Conservation (phyloP, 1,284 basidiomycete genomes). For the Ganoderma lucidum region DNA sequence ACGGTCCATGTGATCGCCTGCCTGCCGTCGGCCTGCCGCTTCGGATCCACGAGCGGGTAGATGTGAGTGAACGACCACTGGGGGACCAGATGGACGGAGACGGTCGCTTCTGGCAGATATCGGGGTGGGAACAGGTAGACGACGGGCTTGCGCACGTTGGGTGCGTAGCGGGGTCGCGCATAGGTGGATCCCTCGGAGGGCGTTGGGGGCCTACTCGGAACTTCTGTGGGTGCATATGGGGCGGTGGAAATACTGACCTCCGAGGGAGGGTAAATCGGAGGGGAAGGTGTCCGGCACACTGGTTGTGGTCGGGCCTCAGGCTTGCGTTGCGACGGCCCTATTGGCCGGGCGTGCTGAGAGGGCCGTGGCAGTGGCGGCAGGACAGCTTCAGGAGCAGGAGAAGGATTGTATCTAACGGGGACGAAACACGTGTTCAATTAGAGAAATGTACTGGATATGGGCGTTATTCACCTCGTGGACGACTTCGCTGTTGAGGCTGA, state of each 20-base stretch:
- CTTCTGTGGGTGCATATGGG: neutral
- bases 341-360: neutral
- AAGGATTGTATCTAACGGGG: neutral
- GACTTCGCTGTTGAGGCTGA: neutral
- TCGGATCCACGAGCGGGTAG: conserved; percentile 13
- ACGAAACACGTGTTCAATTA: too few species aligned
- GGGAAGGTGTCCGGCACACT: neutral
- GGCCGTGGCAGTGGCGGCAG: neutral
- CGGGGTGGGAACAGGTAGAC: conserved; percentile 16
- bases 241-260: neutral
- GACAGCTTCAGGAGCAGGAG: neutral
- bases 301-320: neutral
- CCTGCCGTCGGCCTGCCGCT: neutral
- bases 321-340: neutral
- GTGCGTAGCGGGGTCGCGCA: too few species aligned
- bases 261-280: neutral
- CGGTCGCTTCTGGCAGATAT: neutral
- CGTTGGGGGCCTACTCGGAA: neutral
- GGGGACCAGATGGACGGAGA: conserved; percentile 12
- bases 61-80: conserved; percentile 22
- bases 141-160: conserved; percentile 6
- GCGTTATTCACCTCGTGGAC: conserved; percentile 1
- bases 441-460: neutral
- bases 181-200: neutral
- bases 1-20: conserved; percentile 35